Percentiles rank a stretch among this genome's conserved stretches.
These are phyloP conservation scores for Trichoderma orchidacearum DNA, from an alignment of 495 filamentous ascomycete species.

Conservation along the genomic window DNA sequence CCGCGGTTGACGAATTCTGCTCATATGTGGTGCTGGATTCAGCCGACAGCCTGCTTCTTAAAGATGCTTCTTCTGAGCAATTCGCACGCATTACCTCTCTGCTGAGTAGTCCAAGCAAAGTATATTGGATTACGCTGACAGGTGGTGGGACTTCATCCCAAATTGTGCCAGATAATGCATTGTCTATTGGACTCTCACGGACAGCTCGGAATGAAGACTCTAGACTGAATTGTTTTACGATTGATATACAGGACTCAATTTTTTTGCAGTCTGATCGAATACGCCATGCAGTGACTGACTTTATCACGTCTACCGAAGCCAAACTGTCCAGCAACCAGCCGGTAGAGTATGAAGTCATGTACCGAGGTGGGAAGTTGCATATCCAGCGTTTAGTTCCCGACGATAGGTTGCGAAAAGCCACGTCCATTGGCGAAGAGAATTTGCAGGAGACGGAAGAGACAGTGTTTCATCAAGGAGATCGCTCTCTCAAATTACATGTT, in stretches of 20 bases:
- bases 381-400: slow-evolving; percentile 25
- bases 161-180: not conserved
- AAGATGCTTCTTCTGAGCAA: not conserved
- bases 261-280: slow-evolving; percentile 13
- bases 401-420: slow-evolving; percentile 17
- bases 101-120: not conserved
- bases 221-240: not conserved
- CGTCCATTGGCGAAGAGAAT: not conserved
- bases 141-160: not conserved
- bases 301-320: slow-evolving; percentile 6
- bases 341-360: slow-evolving; percentile 22
- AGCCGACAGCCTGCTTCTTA: not conserved
- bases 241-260: not conserved
- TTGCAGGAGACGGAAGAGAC: not conserved
- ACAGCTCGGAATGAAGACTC: not conserved
- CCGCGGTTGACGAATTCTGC: not conserved
- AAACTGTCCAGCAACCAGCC: slow-evolving; percentile 6
- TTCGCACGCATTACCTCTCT: not conserved
- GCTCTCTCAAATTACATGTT: slow-evolving; percentile 25
- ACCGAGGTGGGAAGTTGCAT: slow-evolving; percentile 17
- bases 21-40: not conserved
- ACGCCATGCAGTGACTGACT: slow-evolving; percentile 12
- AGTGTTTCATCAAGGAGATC: slow-evolving; percentile 17
- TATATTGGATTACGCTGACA: not conserved
- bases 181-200: not conserved